Percentiles rank a stretch among this genome's conserved stretches.
phyloP scores from a whole-genome alignment of 768 basidiomycete species.

The Tulasnella sp. region DNA sequence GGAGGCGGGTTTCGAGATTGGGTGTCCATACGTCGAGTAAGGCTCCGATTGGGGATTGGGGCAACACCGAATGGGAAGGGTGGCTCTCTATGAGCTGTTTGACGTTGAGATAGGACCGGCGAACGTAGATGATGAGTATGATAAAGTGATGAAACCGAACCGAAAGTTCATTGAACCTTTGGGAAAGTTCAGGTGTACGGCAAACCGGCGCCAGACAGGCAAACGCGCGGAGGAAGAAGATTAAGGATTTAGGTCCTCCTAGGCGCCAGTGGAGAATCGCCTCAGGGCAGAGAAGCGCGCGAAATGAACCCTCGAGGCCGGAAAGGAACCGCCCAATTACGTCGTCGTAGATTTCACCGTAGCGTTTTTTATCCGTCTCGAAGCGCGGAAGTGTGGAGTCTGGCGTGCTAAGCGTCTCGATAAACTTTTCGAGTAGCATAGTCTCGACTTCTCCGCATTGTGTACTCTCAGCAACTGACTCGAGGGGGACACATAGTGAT shows the following conservation, averaged over 20 bases:
- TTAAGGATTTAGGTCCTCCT: background rate
- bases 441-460: background rate
- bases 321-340: background rate
- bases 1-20: background rate
- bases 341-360: background rate
- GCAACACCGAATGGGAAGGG: background rate
- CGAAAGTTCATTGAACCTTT: background rate
- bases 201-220: background rate
- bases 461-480: background rate
- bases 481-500: background rate
- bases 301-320: background rate
- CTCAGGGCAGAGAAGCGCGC: background rate
- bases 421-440: background rate
- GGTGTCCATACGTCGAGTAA: background rate
- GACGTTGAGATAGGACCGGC: background rate
- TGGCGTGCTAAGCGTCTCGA: background rate
- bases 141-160: background rate
- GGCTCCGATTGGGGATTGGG: background rate
- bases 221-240: background rate
- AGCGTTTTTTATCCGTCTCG: background rate
- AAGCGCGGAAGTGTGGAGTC: background rate
- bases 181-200: background rate
- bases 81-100: background rate
- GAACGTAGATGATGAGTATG: background rate
- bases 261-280: background rate